A percentile compares a stretch with the other conserved stretches of the same genome.
These are phyloP conservation scores for Begonia fuchsioides DNA, from an alignment of 306 rosid genomes.

Conservation along the genomic window DNA sequence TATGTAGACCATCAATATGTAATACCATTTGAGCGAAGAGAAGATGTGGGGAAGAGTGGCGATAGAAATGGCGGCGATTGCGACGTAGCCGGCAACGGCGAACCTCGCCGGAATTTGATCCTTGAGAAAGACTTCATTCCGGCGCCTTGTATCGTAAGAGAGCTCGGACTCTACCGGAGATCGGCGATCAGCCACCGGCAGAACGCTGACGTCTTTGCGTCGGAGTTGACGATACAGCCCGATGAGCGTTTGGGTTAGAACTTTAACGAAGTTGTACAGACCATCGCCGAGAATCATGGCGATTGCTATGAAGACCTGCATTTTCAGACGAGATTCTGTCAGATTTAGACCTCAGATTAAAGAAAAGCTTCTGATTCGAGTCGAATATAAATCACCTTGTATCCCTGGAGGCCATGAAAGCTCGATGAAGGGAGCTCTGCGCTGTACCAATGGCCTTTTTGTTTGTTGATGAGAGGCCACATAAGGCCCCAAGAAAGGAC, in stretches of 20 bases:
- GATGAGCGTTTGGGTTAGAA: constrained; percentile 9
- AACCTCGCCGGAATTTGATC: constrained; percentile 1
- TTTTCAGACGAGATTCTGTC: too few species aligned
- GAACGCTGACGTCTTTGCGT: constrained; percentile 2
- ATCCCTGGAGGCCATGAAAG: constrained; percentile 24
- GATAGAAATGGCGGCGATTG: background rate
- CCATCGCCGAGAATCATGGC: constrained; percentile 29
- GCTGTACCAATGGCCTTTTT: constrained; percentile 20
- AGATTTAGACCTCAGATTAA: too few species aligned
- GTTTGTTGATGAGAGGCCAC: constrained; percentile 26
- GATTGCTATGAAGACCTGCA: constrained; percentile 23
- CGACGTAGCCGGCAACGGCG: background rate
- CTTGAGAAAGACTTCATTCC: background rate
- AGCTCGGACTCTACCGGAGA: background rate
- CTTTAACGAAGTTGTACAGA: constrained; percentile 23
- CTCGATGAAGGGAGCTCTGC: constrained; percentile 1
- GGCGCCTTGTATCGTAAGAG: background rate
- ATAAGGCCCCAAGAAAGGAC: constrained; percentile 25
- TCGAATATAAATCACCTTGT: constrained; percentile 9
- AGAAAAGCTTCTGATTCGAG: too few species aligned
- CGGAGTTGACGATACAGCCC: constrained; percentile 17
- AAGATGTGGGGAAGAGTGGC: background rate
- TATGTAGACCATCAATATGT: background rate
- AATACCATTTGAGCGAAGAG: constrained; percentile 1
- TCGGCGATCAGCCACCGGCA: constrained; percentile 10